phyloP scores from a whole-genome alignment of 78 protist genomes.

The Neovahlkampfia damariscottae region DNA sequence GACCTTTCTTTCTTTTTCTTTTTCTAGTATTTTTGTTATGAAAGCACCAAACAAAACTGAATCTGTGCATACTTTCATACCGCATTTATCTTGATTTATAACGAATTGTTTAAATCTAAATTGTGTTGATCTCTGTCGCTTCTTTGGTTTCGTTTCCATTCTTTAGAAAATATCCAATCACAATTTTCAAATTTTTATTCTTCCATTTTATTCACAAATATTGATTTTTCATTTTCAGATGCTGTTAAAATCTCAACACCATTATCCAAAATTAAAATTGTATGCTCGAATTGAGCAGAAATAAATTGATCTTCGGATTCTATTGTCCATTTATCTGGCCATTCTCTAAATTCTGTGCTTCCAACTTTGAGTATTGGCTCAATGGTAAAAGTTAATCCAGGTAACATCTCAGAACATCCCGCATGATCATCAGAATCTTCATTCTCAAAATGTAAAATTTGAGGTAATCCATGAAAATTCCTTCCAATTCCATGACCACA shows the following conservation, averaged over 20 bases:
- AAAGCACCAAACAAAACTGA: too few relatives aligned
- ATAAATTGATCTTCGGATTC: slow-evolving; percentile 79
- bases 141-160: too few relatives aligned
- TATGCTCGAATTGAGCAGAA: slow-evolving; percentile 96
- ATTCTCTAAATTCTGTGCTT: slow-evolving; percentile 30
- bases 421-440: slow-evolving; percentile 26
- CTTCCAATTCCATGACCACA: slow-evolving; percentile 90
- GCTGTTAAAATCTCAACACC: slow-evolving; percentile 68
- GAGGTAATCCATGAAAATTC: slow-evolving; percentile 79
- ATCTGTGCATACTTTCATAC: too few relatives aligned
- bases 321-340: slow-evolving; percentile 94
- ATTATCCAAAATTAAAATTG: slow-evolving; percentile 69
- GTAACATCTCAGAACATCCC: slow-evolving; percentile 57
- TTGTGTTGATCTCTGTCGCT: too few relatives aligned
- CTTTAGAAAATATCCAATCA: too few relatives aligned
- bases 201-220: not conserved
- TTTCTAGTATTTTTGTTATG: too few relatives aligned
- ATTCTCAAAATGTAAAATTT: slow-evolving; percentile 70
- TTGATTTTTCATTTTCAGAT: not conserved
- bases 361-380: slow-evolving; percentile 92
- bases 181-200: not conserved
- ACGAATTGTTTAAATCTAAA: too few relatives aligned
- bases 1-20: too few relatives aligned
- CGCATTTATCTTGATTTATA: too few relatives aligned
- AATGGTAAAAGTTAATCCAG: slow-evolving; percentile 87